These are phyloP conservation scores for Penicillium sp. DNA, from an alignment of 2,329 filamentous ascomycete genomes.

Conservation along the genomic window DNA sequence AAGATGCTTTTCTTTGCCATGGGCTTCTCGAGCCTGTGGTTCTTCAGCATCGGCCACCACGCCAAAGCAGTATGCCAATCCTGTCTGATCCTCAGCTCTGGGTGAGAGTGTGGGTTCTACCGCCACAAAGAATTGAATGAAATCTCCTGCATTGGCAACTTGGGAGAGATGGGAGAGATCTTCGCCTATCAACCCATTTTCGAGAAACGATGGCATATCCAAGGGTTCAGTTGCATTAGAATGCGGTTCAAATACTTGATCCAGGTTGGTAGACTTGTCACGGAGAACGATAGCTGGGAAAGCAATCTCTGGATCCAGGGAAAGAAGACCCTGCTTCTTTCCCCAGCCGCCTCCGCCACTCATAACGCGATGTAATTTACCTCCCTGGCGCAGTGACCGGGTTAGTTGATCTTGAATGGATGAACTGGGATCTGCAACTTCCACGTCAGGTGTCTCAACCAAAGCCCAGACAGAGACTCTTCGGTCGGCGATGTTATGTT, in stretches of 20 bases:
- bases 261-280: constrained; percentile 20
- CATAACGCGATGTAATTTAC: constrained; percentile 43
- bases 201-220: constrained; percentile 22
- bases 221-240: not conserved
- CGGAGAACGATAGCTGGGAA: constrained; percentile 23
- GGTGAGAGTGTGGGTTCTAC: constrained; percentile 18
- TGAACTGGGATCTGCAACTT: constrained; percentile 5
- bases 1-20: constrained; percentile 17
- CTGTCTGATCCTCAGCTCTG: too few relatives aligned
- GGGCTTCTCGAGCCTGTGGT: not conserved
- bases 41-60: constrained; percentile 1
- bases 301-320: constrained; percentile 41
- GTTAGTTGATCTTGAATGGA: constrained; percentile 24
- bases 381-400: constrained; percentile 31
- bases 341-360: constrained; percentile 48
- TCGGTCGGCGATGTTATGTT: constrained; percentile 38
- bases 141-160: constrained; percentile 38
- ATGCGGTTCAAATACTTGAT: constrained; percentile 25
- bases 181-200: constrained; percentile 24
- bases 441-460: constrained; percentile 30
- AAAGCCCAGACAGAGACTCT: constrained; percentile 45
- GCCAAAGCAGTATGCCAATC: constrained; percentile 1
- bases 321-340: constrained; percentile 47
- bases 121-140: constrained; percentile 44
- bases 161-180: constrained; percentile 42